Evolutionary conservation across 176 grass and related monocot genomes (phyloP).

Genomic region (Thalia dealbata): DNA sequence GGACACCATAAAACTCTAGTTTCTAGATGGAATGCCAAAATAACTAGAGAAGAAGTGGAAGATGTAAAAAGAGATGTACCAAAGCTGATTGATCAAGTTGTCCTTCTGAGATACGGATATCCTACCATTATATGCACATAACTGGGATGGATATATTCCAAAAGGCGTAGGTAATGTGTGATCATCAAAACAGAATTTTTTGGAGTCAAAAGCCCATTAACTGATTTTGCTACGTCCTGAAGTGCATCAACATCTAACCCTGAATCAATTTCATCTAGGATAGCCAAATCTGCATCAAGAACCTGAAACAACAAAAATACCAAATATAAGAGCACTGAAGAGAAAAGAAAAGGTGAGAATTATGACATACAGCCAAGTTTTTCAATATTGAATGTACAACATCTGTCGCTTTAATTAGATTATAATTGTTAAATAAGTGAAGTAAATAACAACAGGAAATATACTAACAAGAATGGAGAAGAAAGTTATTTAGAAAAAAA

Average conservation of each 20-base stretch:
- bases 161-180: slow-evolving; percentile 80
- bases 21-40: neutral
- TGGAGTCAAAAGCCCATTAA: slow-evolving; percentile 77
- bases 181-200: slow-evolving; percentile 83
- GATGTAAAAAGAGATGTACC: neutral
- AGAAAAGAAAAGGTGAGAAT: neutral
- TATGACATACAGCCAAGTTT: neutral
- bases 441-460: too few species aligned
- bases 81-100: neutral
- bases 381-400: neutral
- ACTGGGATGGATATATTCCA: slow-evolving; percentile 77
- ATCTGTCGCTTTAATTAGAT: too few species aligned
- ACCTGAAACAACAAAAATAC: slow-evolving; percentile 45
- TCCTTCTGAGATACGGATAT: neutral
- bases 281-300: slow-evolving; percentile 76
- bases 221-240: slow-evolving; percentile 68
- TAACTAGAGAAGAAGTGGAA: neutral
- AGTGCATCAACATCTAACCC: slow-evolving; percentile 98
- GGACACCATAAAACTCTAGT: neutral
- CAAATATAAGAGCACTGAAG: slow-evolving; percentile 8
- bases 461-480: too few species aligned
- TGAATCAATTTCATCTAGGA: slow-evolving; percentile 96
- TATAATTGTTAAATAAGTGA: too few species aligned
- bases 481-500: too few species aligned
- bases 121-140: slow-evolving; percentile 96